Base-by-base conservation (phyloP, 352 stramenopile genomes). In the Pythium grandisporangium region DNA sequence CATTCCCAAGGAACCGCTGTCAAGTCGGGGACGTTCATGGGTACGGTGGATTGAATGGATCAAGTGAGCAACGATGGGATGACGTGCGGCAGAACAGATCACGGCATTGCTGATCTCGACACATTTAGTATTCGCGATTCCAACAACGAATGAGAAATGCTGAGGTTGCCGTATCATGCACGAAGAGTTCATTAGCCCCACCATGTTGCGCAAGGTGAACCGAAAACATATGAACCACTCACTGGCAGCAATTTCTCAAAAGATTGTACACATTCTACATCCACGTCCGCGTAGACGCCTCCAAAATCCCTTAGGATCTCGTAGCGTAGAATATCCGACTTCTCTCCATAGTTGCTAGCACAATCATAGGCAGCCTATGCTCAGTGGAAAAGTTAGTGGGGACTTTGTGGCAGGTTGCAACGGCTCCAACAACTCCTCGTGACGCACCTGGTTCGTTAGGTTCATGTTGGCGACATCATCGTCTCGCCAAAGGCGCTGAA, bases 21-120 rank as follows among this genome's bases (percentile, higher is more conserved):
- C 53, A 7, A 70, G 51, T 3, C 20, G 41, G 17, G 48, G 37
- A 6, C 49, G 45, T 6, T 53, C 25, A 0, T 19, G 29, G 6
- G 44, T 27, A 6, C 20, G 39, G 26, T 53, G 10, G 45, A 72
- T 72, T 30, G 39, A 48, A 3, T 64, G 41, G 21, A 76, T 54
- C n/a, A 76, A 30, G 13, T 53, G 47, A 6, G 19, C 26, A 10
- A 72, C 26, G 16, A 76, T 70, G 17, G 55, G 43, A 29, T 76
- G 65, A 17, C 36, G 29, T 16, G 45, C 39, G 6, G 14, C 26
- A 2, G 58, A 60, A 10, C 62, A 63, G 17, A 88, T 48, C n/a
- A 87, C 48, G 8, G 59, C 76, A 41, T 87, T 88, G 61, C 81
- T 88, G 24, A 87, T 58, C 71, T 88, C 73, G 6, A 88, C 53